Percentiles rank a stretch among this genome's conserved stretches.
These are phyloP conservation scores for Tetracladium marchalianum DNA, from an alignment of 495 filamentous ascomycete genomes.

Conservation along the genomic window DNA sequence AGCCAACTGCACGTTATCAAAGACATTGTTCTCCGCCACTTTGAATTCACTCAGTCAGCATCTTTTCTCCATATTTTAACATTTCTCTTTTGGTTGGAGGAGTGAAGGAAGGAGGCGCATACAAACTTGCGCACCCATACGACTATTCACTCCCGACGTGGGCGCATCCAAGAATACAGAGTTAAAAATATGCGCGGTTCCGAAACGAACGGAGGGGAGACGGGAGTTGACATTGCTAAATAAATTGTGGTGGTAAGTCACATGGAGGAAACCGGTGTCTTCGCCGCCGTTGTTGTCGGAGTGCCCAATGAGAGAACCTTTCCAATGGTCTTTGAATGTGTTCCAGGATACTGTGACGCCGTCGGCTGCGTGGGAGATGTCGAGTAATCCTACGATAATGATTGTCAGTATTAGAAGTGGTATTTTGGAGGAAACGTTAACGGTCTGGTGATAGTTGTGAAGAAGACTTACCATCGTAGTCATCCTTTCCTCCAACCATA, in stretches of 20 bases:
- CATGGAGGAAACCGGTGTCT: slow-evolving; percentile 35
- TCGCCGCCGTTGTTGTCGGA: slow-evolving; percentile 27
- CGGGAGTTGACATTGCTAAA: slow-evolving; percentile 47
- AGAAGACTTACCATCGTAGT: slow-evolving; percentile 24
- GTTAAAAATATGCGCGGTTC: slow-evolving; percentile 30
- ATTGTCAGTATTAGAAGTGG: slow-evolving; percentile 54
- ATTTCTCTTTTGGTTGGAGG: no score
- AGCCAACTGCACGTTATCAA: no score
- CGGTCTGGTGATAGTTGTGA: slow-evolving; percentile 19
- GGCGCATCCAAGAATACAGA: slow-evolving; percentile 31
- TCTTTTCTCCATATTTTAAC: no score
- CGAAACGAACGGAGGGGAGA: slow-evolving; percentile 42
- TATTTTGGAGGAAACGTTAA: slow-evolving; percentile 47
- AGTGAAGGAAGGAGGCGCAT: no score
- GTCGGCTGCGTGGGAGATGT: slow-evolving; percentile 45
- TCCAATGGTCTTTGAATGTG: slow-evolving; percentile 46
- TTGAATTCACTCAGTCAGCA: no score
- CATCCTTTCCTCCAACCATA: no score
- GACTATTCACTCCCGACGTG: slow-evolving; percentile 52
- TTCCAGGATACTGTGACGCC: slow-evolving; percentile 39
- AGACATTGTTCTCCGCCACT: no score
- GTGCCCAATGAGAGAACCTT: slow-evolving; percentile 45
- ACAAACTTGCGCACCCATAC: slow-evolving; percentile 48
- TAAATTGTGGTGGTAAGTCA: slow-evolving; percentile 47
- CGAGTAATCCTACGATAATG: slow-evolving; percentile 51